These are phyloP conservation scores for Citrus australasica DNA, from an alignment of 345 rosid genomes.

Conservation along the genomic window DNA sequence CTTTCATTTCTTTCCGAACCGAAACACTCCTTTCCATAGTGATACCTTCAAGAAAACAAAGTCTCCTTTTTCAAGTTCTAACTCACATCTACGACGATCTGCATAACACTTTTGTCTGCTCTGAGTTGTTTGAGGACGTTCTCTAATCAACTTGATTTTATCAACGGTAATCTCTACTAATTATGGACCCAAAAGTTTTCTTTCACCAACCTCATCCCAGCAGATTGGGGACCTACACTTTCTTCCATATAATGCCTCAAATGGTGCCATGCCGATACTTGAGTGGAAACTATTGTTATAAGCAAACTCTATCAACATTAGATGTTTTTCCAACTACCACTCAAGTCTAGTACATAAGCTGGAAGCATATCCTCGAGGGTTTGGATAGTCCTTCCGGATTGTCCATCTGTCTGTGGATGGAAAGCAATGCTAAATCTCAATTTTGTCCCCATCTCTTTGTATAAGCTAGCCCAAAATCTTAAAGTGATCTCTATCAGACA, in stretches of 20 bases:
- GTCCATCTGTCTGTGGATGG: neutral
- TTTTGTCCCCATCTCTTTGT: no score
- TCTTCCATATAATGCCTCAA: no score
- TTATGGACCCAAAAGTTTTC: neutral
- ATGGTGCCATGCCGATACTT: no score
- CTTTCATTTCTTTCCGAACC: neutral
- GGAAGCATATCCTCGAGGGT: neutral
- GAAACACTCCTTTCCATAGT: neutral
- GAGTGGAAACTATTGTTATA: no score
- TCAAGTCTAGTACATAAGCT: neutral
- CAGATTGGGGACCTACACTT: no score
- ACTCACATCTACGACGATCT: neutral
- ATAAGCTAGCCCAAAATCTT: no score
- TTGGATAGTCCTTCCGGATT: neutral
- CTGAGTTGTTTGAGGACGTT: neutral
- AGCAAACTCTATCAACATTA: no score
- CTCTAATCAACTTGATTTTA: no score
- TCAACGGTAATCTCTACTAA: no score
- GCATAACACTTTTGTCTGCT: neutral
- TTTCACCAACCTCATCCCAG: no score
- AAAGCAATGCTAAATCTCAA: neutral
- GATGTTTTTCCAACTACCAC: neutral
- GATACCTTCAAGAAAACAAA: no score
- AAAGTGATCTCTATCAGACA: no score
- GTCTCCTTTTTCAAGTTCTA: neutral